Conservation (phyloP, 768 basidiomycete genomes). For the Mycena chlorophos region DNA sequence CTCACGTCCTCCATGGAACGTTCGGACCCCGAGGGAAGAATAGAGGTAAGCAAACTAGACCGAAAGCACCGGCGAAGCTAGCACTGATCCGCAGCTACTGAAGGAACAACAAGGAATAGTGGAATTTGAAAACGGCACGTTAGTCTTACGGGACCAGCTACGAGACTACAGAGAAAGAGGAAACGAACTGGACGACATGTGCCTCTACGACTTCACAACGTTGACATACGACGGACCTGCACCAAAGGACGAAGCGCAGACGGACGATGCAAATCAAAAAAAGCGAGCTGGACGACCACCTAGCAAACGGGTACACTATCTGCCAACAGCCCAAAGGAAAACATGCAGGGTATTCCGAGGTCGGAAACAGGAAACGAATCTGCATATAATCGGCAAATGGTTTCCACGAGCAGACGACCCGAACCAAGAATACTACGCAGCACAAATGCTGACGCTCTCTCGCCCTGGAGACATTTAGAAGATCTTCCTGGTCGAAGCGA, state of each 20-base stretch:
- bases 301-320: constrained; percentile 25
- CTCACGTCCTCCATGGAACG: too few relatives aligned
- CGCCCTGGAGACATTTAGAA: constrained; percentile 33
- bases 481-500: constrained; percentile 19
- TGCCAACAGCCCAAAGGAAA: constrained; percentile 7
- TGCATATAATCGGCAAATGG: constrained; percentile 33
- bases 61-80: too few relatives aligned
- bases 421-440: constrained; percentile 23
- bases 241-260: constrained; percentile 22
- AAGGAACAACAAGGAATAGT: neutral
- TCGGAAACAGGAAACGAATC: constrained; percentile 34
- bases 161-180: constrained; percentile 30
- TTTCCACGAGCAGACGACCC: constrained; percentile 28
- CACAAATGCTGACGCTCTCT: constrained; percentile 33
- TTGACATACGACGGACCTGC: constrained; percentile 10
- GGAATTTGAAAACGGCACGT: neutral
- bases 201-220: neutral
- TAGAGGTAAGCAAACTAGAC: too few relatives aligned
- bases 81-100: too few relatives aligned
- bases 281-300: constrained; percentile 16
- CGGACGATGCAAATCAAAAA: constrained; percentile 2
- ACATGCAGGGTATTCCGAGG: constrained; percentile 24
- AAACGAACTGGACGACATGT: constrained; percentile 3
- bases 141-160: constrained; percentile 22
- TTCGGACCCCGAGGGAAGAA: too few relatives aligned